Evolutionary conservation across 768 basidiomycete genomes (phyloP).

Genomic region (Guyanaporus albipodus): DNA sequence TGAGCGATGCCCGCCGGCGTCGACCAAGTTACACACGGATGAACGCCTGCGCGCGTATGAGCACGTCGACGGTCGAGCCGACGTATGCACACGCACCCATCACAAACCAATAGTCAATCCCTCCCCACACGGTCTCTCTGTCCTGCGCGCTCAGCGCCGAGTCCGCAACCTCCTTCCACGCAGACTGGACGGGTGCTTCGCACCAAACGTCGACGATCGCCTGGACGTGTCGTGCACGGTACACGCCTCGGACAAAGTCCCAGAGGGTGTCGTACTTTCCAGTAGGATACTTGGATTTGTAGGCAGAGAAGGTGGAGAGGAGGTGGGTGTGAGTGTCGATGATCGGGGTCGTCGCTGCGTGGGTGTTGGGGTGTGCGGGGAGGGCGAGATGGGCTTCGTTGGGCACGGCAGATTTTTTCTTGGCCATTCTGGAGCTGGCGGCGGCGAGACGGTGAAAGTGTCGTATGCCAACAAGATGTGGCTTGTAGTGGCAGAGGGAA

Average conservation of each 20-base stretch:
- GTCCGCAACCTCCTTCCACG: conserved; percentile 73
- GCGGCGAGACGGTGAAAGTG: background rate
- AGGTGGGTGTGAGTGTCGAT: conserved; percentile 87
- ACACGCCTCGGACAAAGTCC: conserved; percentile 66
- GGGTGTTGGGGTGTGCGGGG: conserved; percentile 24
- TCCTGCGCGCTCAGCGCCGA: conserved; percentile 53
- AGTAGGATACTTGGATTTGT: conserved; percentile 57
- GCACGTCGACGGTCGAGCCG: too few relatives aligned
- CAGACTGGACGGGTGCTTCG: conserved; percentile 62
- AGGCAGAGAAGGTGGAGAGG: conserved; percentile 65
- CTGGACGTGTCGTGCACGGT: conserved; percentile 51
- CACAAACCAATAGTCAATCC: conserved; percentile 77
- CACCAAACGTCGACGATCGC: conserved; percentile 88
- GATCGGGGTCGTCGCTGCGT: conserved; percentile 36
- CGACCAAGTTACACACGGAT: background rate
- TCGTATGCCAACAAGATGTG: too few relatives aligned
- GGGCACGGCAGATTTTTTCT: conserved; percentile 30
- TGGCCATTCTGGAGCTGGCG: conserved; percentile 30
- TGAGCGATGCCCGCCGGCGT: conserved; percentile 1
- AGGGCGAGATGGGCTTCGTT: conserved; percentile 34
- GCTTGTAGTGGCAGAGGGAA: too few relatives aligned
- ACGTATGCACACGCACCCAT: conserved; percentile 47
- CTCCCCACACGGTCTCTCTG: conserved; percentile 54
- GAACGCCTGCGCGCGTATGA: too few relatives aligned
- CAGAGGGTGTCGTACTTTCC: conserved; percentile 53